These are phyloP conservation scores for Geosmithia putterillii DNA, from an alignment of 2,329 filamentous ascomycete species.

Conservation along the genomic window DNA sequence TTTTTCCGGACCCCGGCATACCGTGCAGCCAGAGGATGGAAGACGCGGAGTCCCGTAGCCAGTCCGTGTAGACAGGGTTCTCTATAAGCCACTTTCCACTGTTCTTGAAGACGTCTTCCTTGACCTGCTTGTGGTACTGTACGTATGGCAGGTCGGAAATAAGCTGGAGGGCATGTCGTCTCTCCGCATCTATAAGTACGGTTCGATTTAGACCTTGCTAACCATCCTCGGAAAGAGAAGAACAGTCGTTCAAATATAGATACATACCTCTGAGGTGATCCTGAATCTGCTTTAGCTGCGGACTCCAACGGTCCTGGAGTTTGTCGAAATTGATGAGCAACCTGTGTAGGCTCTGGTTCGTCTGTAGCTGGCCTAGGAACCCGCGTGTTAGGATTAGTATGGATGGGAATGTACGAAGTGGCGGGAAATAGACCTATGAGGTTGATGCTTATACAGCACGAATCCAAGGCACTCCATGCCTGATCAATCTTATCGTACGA, in stretches of 20 bases:
- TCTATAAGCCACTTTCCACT: slow-evolving; percentile 10
- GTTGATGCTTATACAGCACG: not conserved
- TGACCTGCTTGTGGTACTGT: slow-evolving; percentile 3
- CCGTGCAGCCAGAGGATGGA: slow-evolving; percentile 20
- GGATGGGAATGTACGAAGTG: not conserved
- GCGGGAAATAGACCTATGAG: not conserved
- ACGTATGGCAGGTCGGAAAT: not conserved
- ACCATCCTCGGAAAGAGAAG: not conserved
- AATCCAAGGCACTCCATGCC: not conserved
- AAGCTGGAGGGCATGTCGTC: not conserved
- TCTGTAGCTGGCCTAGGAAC: not conserved
- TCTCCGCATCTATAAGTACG: not conserved
- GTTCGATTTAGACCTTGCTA: not conserved
- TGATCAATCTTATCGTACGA: not conserved
- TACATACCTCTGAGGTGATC: not conserved
- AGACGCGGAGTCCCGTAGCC: slow-evolving; percentile 14
- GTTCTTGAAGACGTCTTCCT: slow-evolving; percentile 6
- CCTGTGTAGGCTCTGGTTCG: not conserved
- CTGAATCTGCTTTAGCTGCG: not conserved
- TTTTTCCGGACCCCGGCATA: slow-evolving; percentile 18
- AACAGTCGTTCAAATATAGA: not conserved
- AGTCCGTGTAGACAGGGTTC: slow-evolving; percentile 11
- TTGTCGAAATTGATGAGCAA: not conserved
- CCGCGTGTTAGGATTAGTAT: not conserved
- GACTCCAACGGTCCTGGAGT: not conserved